Evolutionary conservation across 2,329 filamentous ascomycete genomes (phyloP).

Genomic region (Pseudonectria foliicola): DNA sequence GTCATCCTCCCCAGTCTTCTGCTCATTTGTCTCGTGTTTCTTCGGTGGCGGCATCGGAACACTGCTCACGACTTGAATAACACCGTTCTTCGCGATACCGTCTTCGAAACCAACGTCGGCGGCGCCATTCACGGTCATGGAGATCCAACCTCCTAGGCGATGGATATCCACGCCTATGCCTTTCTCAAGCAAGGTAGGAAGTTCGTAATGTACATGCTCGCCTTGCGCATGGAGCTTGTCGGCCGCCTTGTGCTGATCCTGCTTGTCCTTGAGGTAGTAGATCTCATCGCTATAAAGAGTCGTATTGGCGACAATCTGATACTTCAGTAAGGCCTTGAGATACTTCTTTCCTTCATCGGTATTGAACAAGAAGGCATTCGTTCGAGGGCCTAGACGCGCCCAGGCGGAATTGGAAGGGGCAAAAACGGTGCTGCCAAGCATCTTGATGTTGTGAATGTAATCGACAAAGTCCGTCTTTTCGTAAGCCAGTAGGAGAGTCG

Average conservation of each 20-base stretch:
- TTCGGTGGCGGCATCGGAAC: constrained; percentile 70
- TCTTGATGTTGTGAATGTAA: constrained; percentile 46
- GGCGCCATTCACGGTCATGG: constrained; percentile 70
- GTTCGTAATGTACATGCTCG: constrained; percentile 51
- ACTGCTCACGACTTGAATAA: constrained; percentile 67
- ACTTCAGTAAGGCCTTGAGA: constrained; percentile 69
- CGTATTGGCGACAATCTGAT: constrained; percentile 66
- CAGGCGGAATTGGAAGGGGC: constrained; percentile 80
- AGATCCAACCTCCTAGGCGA: constrained; percentile 59
- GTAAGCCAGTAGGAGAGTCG: constrained; percentile 68
- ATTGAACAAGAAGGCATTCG: constrained; percentile 81
- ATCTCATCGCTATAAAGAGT: constrained; percentile 81
- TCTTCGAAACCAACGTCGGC: constrained; percentile 60
- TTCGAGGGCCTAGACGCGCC: constrained; percentile 58
- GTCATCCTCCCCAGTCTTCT: constrained; percentile 7
- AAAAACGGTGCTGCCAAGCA: constrained; percentile 67
- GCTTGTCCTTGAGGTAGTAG: constrained; percentile 40
- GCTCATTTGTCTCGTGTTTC: constrained; percentile 13
- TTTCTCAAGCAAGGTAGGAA: constrained; percentile 64
- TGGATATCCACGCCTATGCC: constrained; percentile 65
- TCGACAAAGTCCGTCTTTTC: constrained; percentile 65
- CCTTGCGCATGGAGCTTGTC: constrained; percentile 23
- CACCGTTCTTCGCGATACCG: constrained; percentile 68
- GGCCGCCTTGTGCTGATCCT: constrained; percentile 14
- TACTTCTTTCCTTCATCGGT: constrained; percentile 66